Evolutionary conservation across 2,329 filamentous ascomycete genomes (phyloP), one percentile per base, ranked within the genome.

Genomic region (Teratosphaeria destructans): DNA sequence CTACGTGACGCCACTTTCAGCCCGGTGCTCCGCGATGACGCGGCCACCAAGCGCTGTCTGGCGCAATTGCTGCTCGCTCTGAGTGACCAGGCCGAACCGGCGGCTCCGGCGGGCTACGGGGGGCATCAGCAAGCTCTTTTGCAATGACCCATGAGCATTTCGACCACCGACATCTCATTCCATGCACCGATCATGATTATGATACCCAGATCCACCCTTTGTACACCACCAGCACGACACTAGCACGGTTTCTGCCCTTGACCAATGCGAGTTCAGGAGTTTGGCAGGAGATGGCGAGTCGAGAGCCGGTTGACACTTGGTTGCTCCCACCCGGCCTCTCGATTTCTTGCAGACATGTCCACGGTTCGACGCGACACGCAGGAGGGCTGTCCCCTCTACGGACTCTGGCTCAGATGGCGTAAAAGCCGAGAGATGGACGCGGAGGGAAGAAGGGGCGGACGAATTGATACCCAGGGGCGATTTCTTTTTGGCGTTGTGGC

Each of bases 1-100:
- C 85, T 99, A n/a, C 88, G 94, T 55, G 94, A 99, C 73, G 92
- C 93, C 7, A 99, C 94, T 1, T 99, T 99, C 74, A 95, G 91
- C 8, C 93, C 92, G 0, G 94, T 99, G 53, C 85, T 99, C 37
- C 89, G 94, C 60, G 94, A 99, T 70, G 94, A 99, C 71, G 94
- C 94, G 14, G 94, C 94, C 1, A 99, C 94, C 0, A 99, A 99
- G 79, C 87, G 94, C 61, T 99, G 94, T 74, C 86, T 99, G 37
- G 90, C 92, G n/a, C 94, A 97, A 76, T 85, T 99, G 8, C 82
- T 97, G 61, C 95, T 97, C 77, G 97, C 97, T 72, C 84, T 99
- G 58, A 95, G 90, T 10, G 94, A 97, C 75, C 70, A 72, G 53
- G 71, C 71, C 11, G 72, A 71, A 58, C 68, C 68, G 8, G 60